A percentile compares a stretch with the other conserved stretches of the same genome.
These are phyloP conservation scores for Deinandra increscens DNA, from an alignment of 129 eudicot genomes.

Conservation along the genomic window DNA sequence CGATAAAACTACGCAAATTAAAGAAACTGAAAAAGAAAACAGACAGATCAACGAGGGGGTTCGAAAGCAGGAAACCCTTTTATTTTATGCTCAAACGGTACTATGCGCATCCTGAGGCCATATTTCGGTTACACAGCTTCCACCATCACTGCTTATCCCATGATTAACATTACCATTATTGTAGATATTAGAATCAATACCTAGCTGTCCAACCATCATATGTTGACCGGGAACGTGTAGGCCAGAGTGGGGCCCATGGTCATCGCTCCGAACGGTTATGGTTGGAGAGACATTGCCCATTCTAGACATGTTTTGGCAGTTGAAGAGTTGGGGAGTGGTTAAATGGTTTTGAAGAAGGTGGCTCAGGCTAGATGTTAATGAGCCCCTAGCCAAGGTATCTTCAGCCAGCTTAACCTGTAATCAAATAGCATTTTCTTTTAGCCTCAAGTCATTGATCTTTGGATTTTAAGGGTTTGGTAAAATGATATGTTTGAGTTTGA, in stretches of 20 bases:
- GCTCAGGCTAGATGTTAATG: conserved; percentile 69
- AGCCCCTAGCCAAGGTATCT: conserved; percentile 80
- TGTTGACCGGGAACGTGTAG: conserved; percentile 47
- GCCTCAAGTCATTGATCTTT: not conserved
- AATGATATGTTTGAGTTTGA: not conserved
- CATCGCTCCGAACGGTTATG: conserved; percentile 49
- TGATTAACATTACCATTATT: conserved; percentile 22
- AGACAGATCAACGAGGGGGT: not conserved
- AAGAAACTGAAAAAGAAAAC: not conserved
- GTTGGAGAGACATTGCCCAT: conserved; percentile 61
- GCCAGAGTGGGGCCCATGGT: conserved; percentile 33
- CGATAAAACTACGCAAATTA: conserved; percentile 23
- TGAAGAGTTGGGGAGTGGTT: conserved; percentile 47
- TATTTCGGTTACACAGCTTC: conserved; percentile 10
- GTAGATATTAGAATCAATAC: conserved; percentile 28
- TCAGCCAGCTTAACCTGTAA: conserved; percentile 94
- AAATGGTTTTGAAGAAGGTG: conserved; percentile 72
- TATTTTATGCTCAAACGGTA: conserved; percentile 43
- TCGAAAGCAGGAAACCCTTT: conserved; percentile 4
- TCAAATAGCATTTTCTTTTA: conserved; percentile 4
- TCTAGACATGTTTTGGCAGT: conserved; percentile 38
- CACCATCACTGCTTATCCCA: conserved; percentile 32
- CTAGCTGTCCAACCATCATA: conserved; percentile 45
- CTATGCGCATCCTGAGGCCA: conserved; percentile 50
- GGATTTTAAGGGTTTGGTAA: not conserved